Percentiles rank a stretch among this genome's conserved stretches.
phyloP scores from a whole-genome alignment of 352 stramenopile genomes.

The Peronospora tabacina region DNA sequence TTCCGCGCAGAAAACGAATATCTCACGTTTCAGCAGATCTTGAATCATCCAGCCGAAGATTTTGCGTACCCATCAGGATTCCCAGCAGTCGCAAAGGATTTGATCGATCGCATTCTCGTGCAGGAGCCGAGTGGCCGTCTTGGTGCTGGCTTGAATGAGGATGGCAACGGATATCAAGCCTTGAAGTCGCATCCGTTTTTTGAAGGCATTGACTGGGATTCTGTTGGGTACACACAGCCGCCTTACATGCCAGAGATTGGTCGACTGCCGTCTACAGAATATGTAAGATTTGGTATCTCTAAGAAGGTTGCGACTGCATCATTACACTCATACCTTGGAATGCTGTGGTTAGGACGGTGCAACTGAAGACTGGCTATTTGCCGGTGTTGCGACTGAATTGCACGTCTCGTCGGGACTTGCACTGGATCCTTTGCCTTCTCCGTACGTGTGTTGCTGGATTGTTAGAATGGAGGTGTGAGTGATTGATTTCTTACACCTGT shows the following conservation, averaged over 20 bases:
- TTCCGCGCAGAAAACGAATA: constrained; percentile 89
- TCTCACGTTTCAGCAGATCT: constrained; percentile 86
- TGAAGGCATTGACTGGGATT: constrained; percentile 70
- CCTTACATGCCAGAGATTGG: constrained; percentile 60
- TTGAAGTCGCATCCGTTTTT: constrained; percentile 82
- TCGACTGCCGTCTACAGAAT: constrained; percentile 57
- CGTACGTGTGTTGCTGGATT: constrained; percentile 34
- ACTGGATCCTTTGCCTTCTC: constrained; percentile 46
- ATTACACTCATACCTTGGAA: constrained; percentile 1
- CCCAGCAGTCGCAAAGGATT: constrained; percentile 50
- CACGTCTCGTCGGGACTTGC: constrained; percentile 79
- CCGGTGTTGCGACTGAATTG: constrained; percentile 76
- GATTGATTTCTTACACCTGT: constrained; percentile 1
- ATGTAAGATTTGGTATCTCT: constrained; percentile 29
- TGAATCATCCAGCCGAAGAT: constrained; percentile 75
- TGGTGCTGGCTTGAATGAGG: constrained; percentile 60
- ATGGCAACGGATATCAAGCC: constrained; percentile 63
- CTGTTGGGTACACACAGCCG: constrained; percentile 35
- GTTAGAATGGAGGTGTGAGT: constrained; percentile 5
- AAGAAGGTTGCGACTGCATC: neutral
- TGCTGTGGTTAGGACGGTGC: constrained; percentile 55
- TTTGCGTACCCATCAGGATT: constrained; percentile 64
- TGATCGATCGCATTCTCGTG: constrained; percentile 74
- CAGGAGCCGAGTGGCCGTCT: constrained; percentile 65
- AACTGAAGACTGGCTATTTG: constrained; percentile 85